phyloP scores from a whole-genome alignment of 23 red algal species.

The Agarophyton chilense region DNA sequence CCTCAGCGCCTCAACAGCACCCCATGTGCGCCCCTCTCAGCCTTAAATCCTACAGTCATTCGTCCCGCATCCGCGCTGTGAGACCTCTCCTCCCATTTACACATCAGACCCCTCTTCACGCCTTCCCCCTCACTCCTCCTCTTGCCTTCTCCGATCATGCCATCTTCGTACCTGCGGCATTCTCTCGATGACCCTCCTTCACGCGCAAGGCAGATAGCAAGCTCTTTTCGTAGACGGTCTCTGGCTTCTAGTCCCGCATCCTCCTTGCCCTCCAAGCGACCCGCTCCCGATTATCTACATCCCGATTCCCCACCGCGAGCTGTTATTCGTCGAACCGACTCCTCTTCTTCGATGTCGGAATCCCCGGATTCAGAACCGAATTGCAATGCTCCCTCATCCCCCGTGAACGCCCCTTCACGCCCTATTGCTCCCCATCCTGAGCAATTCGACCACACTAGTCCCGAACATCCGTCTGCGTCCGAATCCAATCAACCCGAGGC shows the following conservation, averaged over 20 bases:
- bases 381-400: background rate
- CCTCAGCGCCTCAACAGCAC: background rate
- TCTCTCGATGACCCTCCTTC: conserved; percentile 29
- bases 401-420: background rate
- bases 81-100: background rate
- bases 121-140: background rate
- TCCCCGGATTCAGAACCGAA: background rate
- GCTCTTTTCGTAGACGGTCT: conserved; percentile 20
- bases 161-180: background rate
- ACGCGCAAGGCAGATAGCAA: conserved; percentile 42
- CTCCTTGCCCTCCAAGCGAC: conserved; percentile 27
- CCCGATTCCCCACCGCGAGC: background rate
- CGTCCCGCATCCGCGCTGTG: background rate
- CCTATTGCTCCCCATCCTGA: background rate
- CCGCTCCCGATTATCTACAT: background rate
- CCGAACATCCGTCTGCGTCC: background rate
- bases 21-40: conserved; percentile 19
- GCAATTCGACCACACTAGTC: background rate
- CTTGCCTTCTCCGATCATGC: conserved; percentile 10
- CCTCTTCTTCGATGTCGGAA: conserved; percentile 37
- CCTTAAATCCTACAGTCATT: conserved; percentile 19
- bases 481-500: background rate
- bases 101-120: conserved; percentile 1
- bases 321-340: conserved; percentile 14
- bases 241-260: background rate